These are phyloP conservation scores for Chromera velia DNA, from an alignment of 73 alveolate genomes.

Conservation along the genomic window DNA sequence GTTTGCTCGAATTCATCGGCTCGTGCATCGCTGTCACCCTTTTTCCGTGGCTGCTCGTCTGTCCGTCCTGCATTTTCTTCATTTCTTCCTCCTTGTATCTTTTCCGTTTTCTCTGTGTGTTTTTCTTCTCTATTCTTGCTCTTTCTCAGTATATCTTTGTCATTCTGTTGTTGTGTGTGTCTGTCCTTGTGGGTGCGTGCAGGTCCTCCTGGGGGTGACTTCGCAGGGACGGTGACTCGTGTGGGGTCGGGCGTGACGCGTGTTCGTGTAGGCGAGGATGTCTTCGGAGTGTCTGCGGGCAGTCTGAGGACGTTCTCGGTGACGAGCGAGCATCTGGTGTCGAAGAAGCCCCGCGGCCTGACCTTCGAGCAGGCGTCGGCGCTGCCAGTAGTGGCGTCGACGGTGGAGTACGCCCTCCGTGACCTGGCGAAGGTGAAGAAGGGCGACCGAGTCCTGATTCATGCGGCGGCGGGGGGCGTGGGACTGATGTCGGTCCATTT, in stretches of 20 bases:
- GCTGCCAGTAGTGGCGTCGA: conserved; percentile 27
- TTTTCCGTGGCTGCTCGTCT: too few species aligned
- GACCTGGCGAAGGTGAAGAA: conserved; percentile 33
- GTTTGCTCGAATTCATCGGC: too few species aligned
- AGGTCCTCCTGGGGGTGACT: conserved; percentile 30
- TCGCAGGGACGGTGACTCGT: conserved; percentile 21
- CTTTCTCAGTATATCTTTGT: too few species aligned
- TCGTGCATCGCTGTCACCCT: too few species aligned
- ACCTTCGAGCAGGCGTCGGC: conserved; percentile 16
- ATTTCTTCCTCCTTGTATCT: too few species aligned
- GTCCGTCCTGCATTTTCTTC: too few species aligned
- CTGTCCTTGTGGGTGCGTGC: too few species aligned
- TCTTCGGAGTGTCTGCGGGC: conserved; percentile 35
- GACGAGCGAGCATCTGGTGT: conserved; percentile 11
- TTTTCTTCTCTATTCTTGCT: too few species aligned
- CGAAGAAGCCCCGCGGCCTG: conserved; percentile 20
- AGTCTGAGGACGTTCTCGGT: conserved; percentile 35
- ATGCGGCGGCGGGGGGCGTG: conserved; percentile 39
- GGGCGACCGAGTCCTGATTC: conserved; percentile 35
- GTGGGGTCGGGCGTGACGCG: conserved; percentile 20
- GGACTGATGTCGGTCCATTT: conserved; percentile 37
- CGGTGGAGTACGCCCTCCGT: conserved; percentile 31
- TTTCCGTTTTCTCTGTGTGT: too few species aligned
- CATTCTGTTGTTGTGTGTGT: too few species aligned
- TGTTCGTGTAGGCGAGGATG: conserved; percentile 27